These are phyloP conservation scores for Mycena alexandri DNA, from an alignment of 768 basidiomycete genomes.

Conservation along the genomic window DNA sequence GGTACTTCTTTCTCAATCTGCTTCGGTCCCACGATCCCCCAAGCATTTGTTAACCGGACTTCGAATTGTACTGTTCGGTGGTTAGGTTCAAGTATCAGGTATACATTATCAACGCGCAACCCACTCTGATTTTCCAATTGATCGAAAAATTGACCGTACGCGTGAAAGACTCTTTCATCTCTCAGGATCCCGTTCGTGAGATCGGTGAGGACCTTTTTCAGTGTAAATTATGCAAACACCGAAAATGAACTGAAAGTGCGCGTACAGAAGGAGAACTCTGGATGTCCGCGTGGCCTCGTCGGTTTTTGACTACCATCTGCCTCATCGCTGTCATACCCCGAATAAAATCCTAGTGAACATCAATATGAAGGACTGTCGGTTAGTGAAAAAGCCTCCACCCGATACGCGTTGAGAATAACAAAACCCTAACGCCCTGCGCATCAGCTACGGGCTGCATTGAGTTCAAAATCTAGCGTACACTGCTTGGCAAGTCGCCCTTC, in stretches of 20 bases:
- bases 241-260: too few relatives aligned
- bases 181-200: constrained; percentile 55
- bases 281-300: neutral
- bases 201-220: constrained; percentile 43
- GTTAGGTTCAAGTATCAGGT: neutral
- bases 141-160: constrained; percentile 50
- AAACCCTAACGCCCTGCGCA: constrained; percentile 42
- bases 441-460: neutral
- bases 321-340: constrained; percentile 46
- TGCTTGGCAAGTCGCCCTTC: constrained; percentile 26
- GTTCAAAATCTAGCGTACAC: constrained; percentile 5
- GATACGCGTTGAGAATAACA: constrained; percentile 49
- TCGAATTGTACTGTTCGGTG: constrained; percentile 49
- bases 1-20: constrained; percentile 49
- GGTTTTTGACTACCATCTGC: constrained; percentile 16
- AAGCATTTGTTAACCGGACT: constrained; percentile 43
- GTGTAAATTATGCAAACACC: too few relatives aligned
- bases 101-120: neutral
- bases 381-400: constrained; percentile 35
- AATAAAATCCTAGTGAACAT: constrained; percentile 45
- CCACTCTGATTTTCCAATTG: constrained; percentile 55
- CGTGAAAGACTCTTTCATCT: constrained; percentile 55
- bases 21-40: constrained; percentile 50
- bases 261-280: constrained; percentile 1
- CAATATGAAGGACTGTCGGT: neutral